Evolutionary conservation across 2,329 filamentous ascomycete species (phyloP).

Genomic region (Trematosphaeria pertusa): DNA sequence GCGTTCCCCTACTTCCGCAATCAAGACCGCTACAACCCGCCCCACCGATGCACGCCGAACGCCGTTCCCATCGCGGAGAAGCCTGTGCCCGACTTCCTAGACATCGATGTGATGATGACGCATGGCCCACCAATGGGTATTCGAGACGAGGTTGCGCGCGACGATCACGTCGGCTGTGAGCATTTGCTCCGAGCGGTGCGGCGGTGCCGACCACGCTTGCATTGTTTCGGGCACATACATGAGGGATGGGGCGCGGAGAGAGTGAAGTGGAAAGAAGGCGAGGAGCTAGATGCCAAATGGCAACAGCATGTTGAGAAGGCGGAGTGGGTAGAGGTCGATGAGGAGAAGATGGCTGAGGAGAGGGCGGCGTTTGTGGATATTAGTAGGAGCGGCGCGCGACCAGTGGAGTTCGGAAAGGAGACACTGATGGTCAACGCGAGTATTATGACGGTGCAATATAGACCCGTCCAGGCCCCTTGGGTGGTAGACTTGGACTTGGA

Average conservation of each 20-base stretch:
- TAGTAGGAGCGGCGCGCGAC: constrained; percentile 27
- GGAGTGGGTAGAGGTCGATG: constrained; percentile 25
- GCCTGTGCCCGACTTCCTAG: constrained; percentile 54
- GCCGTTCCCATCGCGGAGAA: constrained; percentile 39
- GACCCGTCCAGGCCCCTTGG: constrained; percentile 61
- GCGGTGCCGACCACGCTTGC: constrained; percentile 60
- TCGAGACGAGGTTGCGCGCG: constrained; percentile 53
- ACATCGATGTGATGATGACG: constrained; percentile 65
- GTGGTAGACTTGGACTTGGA: constrained; percentile 60
- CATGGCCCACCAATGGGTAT: constrained; percentile 64
- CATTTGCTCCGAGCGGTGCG: constrained; percentile 60
- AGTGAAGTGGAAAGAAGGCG: constrained; percentile 46
- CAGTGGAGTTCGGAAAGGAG: constrained; percentile 56
- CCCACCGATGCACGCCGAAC: constrained; percentile 32
- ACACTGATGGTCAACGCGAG: constrained; percentile 66
- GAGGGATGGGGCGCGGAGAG: constrained; percentile 54
- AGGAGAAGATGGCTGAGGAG: constrained; percentile 24
- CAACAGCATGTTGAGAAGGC: constrained; percentile 26
- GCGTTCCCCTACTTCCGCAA: constrained; percentile 61
- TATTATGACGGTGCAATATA: constrained; percentile 60
- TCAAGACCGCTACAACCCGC: constrained; percentile 61
- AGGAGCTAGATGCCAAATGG: constrained; percentile 23
- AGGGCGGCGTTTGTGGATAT: constrained; percentile 41
- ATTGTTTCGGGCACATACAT: constrained; percentile 70
- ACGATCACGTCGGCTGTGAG: constrained; percentile 60